Conservation (phyloP, 257 asterid genomes). For the Solanum clarkiae region DNA sequence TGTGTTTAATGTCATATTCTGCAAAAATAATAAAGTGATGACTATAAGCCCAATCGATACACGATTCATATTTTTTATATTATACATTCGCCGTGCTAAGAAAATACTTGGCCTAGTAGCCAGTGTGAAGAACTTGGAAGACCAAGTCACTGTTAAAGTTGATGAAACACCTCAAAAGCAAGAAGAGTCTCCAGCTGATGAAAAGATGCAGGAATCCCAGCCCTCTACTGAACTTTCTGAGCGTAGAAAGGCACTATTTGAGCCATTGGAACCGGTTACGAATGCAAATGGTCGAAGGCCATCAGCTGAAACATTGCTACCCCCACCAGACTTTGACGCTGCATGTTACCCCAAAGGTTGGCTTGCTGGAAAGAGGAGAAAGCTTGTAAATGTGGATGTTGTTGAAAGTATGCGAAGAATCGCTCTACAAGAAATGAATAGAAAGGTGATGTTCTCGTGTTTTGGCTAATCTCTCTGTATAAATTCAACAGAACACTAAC, state of each 20-base stretch:
- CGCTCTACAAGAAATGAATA: constrained; percentile 91
- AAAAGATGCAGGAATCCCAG: constrained; percentile 33
- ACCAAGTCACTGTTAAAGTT: background rate
- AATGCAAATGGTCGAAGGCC: constrained; percentile 40
- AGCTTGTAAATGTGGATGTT: constrained; percentile 92
- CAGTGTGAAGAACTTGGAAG: constrained; percentile 24
- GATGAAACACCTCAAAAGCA: constrained; percentile 9
- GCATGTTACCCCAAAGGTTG: constrained; percentile 85
- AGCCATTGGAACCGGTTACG: constrained; percentile 50
- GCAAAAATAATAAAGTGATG: background rate
- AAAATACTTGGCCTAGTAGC: constrained; percentile 13
- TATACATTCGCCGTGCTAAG: background rate
- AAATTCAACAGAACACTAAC: background rate
- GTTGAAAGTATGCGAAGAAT: constrained; percentile 96
- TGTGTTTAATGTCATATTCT: background rate
- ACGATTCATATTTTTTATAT: background rate
- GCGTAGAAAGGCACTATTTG: constrained; percentile 79
- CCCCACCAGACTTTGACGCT: constrained; percentile 89
- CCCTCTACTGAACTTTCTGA: constrained; percentile 45
- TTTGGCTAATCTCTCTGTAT: background rate
- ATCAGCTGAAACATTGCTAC: constrained; percentile 66
- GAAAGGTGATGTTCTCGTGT: constrained; percentile 43
- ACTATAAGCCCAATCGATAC: background rate
- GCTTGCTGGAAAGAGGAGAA: constrained; percentile 89
- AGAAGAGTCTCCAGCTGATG: constrained; percentile 25